Base-by-base conservation (phyloP, 1,139 yeast species). In the Blastobotrys ciferrii region DNA sequence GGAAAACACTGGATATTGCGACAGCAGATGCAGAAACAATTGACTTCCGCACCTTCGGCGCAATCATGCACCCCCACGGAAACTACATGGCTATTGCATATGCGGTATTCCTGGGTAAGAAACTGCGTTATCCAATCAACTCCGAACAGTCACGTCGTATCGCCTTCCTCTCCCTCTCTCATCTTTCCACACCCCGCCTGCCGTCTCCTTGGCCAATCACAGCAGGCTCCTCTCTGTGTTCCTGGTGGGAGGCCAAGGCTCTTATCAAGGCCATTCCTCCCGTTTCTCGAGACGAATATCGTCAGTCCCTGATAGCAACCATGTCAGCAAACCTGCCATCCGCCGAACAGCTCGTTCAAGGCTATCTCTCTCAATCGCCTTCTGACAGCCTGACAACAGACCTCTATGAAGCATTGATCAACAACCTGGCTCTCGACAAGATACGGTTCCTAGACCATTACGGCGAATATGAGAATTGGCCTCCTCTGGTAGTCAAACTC, bases 181-280 rank as follows among this genome's bases (percentile, higher is more conserved):
- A 42, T 36, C 32, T 48, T 25, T 36, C 46, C 3, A 32, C 40
- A 39, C 25, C 36, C 13, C 33, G 19, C 14, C 12, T 32, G 14
- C 49, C 46, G 14, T 20, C 36, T 18, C 47, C 49, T 0, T 45
- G 49, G 45, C 39, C 59, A 2, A 43, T 52, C 9, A 32, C 44
- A 14, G 36, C 40, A 12, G 61, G 61, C 3, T 49, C 56, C 2
- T 35, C 57, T 7, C 12, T 52, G n/a, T 48, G 51, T 15, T 48
- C 51, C 12, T 58, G 61, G 61, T 58, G 58, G 59, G 61, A 57
- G 25, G 42, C 52, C 30, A 49, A 43, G 32, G 56, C 51, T 3
- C 43, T 57, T 25, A 47, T 43, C 5, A 48, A 49, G 30, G 32
- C 53, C 13, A 37, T 51, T 11, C 47, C 53, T 46, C 41, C 28